phyloP scores from a whole-genome alignment of 129 eudicot genomes.

The Smallanthus sonchifolius region DNA sequence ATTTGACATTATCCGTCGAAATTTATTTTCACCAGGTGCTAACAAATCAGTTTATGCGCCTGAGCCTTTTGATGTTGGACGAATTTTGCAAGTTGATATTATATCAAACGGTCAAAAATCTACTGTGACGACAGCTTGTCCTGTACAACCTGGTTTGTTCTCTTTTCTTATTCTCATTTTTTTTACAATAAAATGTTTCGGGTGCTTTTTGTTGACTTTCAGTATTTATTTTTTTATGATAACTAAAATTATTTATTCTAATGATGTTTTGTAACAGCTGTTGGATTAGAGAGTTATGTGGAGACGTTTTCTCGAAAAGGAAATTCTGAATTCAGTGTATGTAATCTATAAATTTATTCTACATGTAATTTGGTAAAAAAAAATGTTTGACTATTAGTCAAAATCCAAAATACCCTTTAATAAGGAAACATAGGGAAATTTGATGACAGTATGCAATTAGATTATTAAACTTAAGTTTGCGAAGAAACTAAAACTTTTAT shows the following conservation, averaged over 20 bases:
- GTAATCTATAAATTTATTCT: conserved; percentile 15
- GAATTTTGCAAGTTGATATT: conserved; percentile 82
- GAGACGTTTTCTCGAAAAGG: conserved; percentile 68
- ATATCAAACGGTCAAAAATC: conserved; percentile 60
- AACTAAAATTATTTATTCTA: neutral
- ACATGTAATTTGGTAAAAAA: neutral
- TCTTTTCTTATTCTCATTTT: conserved; percentile 6
- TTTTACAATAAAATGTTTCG: neutral
- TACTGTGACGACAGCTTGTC: conserved; percentile 56
- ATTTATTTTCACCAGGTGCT: conserved; percentile 53
- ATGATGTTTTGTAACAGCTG: conserved; percentile 45
- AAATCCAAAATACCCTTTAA: neutral
- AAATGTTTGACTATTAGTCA: neutral
- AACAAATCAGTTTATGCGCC: conserved; percentile 87
- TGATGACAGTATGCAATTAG: neutral
- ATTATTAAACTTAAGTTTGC: neutral
- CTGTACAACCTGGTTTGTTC: conserved; percentile 69
- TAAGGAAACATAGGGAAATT: too few relatives aligned
- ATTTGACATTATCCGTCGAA: neutral
- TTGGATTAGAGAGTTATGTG: conserved; percentile 62
- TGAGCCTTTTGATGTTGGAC: conserved; percentile 90
- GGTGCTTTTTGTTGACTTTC: neutral
- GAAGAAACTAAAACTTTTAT: neutral
- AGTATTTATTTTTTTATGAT: neutral
- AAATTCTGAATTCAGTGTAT: conserved; percentile 76